Evolutionary conservation across 1,139 yeast genomes (phyloP), one percentile per base, ranked within the genome.

Genomic region (Pichia sorboxylosa): DNA sequence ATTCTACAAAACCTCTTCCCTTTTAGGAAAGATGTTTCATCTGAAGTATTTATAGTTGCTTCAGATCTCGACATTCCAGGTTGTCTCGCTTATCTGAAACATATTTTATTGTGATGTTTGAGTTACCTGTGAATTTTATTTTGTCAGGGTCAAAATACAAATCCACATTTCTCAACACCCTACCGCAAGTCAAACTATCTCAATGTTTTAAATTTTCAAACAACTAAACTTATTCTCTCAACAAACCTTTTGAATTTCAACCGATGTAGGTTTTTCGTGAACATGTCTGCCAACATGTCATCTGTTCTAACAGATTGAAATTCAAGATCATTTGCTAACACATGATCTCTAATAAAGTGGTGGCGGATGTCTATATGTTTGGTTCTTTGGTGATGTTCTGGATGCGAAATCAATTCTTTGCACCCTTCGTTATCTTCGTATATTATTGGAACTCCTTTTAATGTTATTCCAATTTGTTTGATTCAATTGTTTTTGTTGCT

Each of bases 81-180:
- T n/a, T n/a, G n/a, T n/a, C n/a, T n/a, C n/a, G n/a, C n/a, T n/a
- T n/a, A n/a, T n/a, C n/a, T n/a, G n/a, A n/a, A n/a, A n/a, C n/a
- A n/a, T n/a, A n/a, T n/a, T n/a, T n/a, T n/a, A n/a, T n/a, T n/a
- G n/a, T n/a, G n/a, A n/a, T n/a, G n/a, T n/a, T n/a, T n/a, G n/a
- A n/a, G n/a, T n/a, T n/a, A n/a, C n/a, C n/a, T n/a, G n/a, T n/a
- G n/a, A n/a, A n/a, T n/a, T n/a, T n/a, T n/a, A n/a, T n/a, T n/a
- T n/a, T n/a, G n/a, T n/a, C n/a, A n/a, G n/a, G n/a, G n/a, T n/a
- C n/a, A n/a, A n/a, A n/a, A n/a, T n/a, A n/a, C n/a, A n/a, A n/a
- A n/a, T n/a, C n/a, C n/a, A n/a, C n/a, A n/a, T n/a, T n/a, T 36
- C 9, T 26, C 26, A 24, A 24, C 26, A 24, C 26, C 26, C 26